These are phyloP conservation scores for Candida palmyrensis DNA, from an alignment of 805 yeast species.

Conservation along the genomic window DNA sequence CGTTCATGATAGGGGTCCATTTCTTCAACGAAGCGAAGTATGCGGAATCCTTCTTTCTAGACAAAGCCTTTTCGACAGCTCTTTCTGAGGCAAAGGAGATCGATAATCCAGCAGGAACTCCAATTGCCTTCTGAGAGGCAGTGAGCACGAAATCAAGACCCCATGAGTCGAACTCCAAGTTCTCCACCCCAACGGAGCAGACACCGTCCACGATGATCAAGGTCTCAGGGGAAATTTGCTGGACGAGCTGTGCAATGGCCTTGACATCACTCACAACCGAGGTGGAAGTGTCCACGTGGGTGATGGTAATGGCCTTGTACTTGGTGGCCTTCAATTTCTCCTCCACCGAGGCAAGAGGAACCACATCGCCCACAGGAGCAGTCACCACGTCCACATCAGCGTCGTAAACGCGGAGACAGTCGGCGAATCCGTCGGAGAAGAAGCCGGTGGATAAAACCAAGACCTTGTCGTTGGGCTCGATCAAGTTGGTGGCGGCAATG, in stretches of 20 bases:
- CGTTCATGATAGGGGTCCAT: conserved; percentile 87
- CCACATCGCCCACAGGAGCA: conserved; percentile 71
- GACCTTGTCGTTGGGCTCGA: conserved; percentile 60
- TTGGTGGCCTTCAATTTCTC: conserved; percentile 44
- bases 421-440: conserved; percentile 80
- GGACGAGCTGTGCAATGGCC: conserved; percentile 56
- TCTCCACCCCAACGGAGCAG: conserved; percentile 89
- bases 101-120: conserved; percentile 90
- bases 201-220: conserved; percentile 89
- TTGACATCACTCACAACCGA: conserved; percentile 80
- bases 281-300: conserved; percentile 96
- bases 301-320: conserved; percentile 73
- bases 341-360: conserved; percentile 53
- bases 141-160: conserved; percentile 82
- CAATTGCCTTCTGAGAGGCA: conserved; percentile 94
- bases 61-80: conserved; percentile 59
- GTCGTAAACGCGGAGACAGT: conserved; percentile 66
- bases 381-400: conserved; percentile 69
- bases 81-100: conserved; percentile 71
- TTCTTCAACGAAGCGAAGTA: conserved; percentile 69
- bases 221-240: conserved; percentile 68
- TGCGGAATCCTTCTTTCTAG: conserved; percentile 42
- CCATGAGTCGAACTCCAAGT: conserved; percentile 82
- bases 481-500: conserved; percentile 71
- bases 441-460: conserved; percentile 87